phyloP scores from a whole-genome alignment of 106 monocot genomes.

The Narthecium ossifragum region DNA sequence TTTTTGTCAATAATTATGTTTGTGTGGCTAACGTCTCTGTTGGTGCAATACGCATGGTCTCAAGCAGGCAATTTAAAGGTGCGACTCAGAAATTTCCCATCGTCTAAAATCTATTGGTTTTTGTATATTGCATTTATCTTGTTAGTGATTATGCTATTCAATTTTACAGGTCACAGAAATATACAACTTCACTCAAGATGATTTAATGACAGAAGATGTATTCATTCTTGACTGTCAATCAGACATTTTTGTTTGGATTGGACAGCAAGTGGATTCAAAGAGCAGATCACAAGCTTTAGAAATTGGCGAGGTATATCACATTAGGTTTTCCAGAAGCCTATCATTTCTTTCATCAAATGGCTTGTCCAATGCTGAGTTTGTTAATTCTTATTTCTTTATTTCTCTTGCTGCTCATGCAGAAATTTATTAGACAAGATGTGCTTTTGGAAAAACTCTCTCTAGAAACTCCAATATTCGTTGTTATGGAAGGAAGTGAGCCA shows the following conservation, averaged over 20 bases:
- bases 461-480: slow-evolving; percentile 61
- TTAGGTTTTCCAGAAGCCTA: too few relatives aligned
- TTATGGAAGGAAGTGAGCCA: slow-evolving; percentile 87
- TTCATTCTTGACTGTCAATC: slow-evolving; percentile 72
- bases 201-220: slow-evolving; percentile 87
- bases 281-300: slow-evolving; percentile 47
- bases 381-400: neutral
- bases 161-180: slow-evolving; percentile 62
- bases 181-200: slow-evolving; percentile 84
- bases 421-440: slow-evolving; percentile 74
- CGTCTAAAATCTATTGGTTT: too few relatives aligned
- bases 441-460: slow-evolving; percentile 57
- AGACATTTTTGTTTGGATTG: slow-evolving; percentile 77
- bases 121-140: too few relatives aligned
- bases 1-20: neutral
- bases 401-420: slow-evolving; percentile 32
- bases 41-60: slow-evolving; percentile 3
- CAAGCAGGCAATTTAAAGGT: slow-evolving; percentile 65
- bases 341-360: too few relatives aligned
- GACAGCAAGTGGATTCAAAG: slow-evolving; percentile 47
- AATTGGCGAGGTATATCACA: slow-evolving; percentile 64
- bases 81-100: too few relatives aligned
- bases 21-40: neutral
- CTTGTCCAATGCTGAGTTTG: too few relatives aligned
- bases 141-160: slow-evolving; percentile 1